A percentile compares a stretch with the other conserved stretches of the same genome.
These are phyloP conservation scores for Didymella keratinophila DNA, from an alignment of 2,329 filamentous ascomycete genomes.

Conservation along the genomic window DNA sequence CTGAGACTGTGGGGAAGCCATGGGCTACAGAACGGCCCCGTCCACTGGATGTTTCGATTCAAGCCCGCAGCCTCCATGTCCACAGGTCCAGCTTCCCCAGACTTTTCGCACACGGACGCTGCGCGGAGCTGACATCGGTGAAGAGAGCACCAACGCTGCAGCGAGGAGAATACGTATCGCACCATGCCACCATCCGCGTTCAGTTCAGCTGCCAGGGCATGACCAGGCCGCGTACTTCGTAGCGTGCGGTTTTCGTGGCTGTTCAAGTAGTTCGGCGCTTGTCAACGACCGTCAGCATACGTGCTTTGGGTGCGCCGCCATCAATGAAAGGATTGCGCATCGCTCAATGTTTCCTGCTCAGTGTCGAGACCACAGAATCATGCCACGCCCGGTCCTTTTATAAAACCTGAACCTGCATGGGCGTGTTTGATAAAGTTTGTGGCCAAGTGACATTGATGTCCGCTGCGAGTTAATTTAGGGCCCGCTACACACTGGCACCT, in stretches of 20 bases:
- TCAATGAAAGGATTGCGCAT: constrained; percentile 25
- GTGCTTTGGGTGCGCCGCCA: constrained; percentile 21
- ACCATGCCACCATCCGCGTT: constrained; percentile 9
- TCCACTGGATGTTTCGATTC: constrained; percentile 7
- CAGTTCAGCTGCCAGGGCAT: constrained; percentile 7
- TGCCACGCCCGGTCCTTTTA: constrained; percentile 18
- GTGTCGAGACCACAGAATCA: constrained; percentile 24
- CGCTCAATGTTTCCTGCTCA: constrained; percentile 30
- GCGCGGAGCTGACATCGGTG: constrained; percentile 30
- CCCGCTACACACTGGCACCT: constrained; percentile 25
- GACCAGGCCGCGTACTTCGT: constrained; percentile 16
- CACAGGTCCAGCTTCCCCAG: constrained; percentile 36
- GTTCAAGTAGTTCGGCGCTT: constrained; percentile 36
- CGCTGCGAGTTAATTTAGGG: constrained; percentile 29
- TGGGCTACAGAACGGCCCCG: not conserved
- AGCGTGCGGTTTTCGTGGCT: constrained; percentile 33
- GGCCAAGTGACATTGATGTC: constrained; percentile 27
- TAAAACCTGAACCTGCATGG: constrained; percentile 18
- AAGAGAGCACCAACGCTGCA: constrained; percentile 14
- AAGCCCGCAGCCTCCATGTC: constrained; percentile 25
- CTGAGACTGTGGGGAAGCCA: constrained; percentile 32
- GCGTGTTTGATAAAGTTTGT: constrained; percentile 15
- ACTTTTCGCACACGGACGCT: constrained; percentile 28
- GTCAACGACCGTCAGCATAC: constrained; percentile 8
- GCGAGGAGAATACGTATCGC: not conserved